A percentile compares a stretch with the other conserved stretches of the same genome.
Evolutionary conservation across 2,329 filamentous ascomycete genomes (phyloP).

Genomic region (Fusarium burgessii): DNA sequence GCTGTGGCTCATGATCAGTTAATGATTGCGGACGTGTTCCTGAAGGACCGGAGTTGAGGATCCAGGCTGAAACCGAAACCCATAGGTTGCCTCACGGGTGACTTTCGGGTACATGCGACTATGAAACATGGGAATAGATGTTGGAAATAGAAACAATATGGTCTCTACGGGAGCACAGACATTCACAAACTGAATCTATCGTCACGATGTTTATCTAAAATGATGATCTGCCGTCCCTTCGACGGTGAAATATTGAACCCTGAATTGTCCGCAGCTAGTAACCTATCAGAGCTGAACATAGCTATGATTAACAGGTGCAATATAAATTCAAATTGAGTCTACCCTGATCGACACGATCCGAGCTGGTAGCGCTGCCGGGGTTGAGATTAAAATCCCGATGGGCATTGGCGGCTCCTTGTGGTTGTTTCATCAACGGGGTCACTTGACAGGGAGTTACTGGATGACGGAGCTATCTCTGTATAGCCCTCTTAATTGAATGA

Average conservation of each 20-base stretch:
- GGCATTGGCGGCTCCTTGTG: constrained; percentile 10
- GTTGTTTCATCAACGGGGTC: constrained; percentile 23
- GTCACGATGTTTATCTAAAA: constrained; percentile 19
- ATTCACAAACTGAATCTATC: neutral
- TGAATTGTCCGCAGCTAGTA: neutral
- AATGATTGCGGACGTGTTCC: neutral
- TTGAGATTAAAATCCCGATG: constrained; percentile 17
- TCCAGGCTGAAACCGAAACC: neutral
- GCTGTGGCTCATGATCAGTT: constrained; percentile 47
- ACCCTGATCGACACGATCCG: constrained; percentile 28
- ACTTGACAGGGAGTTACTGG: constrained; percentile 1
- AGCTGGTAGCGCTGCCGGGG: constrained; percentile 24
- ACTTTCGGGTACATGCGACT: constrained; percentile 8
- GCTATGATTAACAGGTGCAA: neutral
- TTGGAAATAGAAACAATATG: constrained; percentile 10
- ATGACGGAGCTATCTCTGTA: constrained; percentile 2
- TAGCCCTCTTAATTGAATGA: neutral
- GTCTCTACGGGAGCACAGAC: neutral
- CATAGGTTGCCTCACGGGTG: constrained; percentile 14
- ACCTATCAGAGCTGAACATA: constrained; percentile 12
- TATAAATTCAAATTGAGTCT: constrained; percentile 33
- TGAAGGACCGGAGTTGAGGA: neutral
- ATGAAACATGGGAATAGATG: constrained; percentile 12
- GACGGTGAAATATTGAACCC: neutral
- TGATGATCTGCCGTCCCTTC: constrained; percentile 29